phyloP scores from a whole-genome alignment of 805 yeast species.

The Starmerella bacillaris region DNA sequence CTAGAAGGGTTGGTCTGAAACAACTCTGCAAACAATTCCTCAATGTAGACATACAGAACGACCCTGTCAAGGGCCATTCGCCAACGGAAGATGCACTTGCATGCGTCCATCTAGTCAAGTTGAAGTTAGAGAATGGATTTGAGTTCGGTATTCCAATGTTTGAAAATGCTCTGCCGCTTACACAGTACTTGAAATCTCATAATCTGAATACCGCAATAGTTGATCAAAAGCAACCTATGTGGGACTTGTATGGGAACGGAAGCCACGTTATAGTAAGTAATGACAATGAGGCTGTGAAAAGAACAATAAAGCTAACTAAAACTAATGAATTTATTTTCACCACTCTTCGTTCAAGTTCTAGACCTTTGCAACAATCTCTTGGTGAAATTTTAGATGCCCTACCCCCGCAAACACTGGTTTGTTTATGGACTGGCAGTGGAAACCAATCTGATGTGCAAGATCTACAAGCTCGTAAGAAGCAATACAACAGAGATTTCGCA shows the following conservation, averaged over 20 bases:
- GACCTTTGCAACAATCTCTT: slow-evolving; percentile 27
- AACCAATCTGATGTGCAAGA: slow-evolving; percentile 31
- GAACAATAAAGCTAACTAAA: not conserved
- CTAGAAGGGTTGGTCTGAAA: slow-evolving; percentile 58
- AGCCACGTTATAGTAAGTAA: slow-evolving; percentile 19
- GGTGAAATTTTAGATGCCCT: slow-evolving; percentile 31
- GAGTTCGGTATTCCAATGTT: slow-evolving; percentile 36
- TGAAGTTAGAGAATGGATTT: slow-evolving; percentile 50
- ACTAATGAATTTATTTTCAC: slow-evolving; percentile 4
- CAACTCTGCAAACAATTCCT: slow-evolving; percentile 46
- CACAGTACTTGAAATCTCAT: slow-evolving; percentile 5
- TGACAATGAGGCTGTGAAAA: slow-evolving; percentile 9
- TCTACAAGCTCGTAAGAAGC: slow-evolving; percentile 30
- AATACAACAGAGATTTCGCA: slow-evolving; percentile 29
- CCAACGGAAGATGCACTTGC: slow-evolving; percentile 73
- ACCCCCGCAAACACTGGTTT: slow-evolving; percentile 42
- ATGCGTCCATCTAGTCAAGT: slow-evolving; percentile 56
- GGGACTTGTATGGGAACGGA: slow-evolving; percentile 17
- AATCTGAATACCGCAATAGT: slow-evolving; percentile 21
- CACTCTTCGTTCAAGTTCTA: not conserved
- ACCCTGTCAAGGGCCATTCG: slow-evolving; percentile 52
- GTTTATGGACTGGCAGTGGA: slow-evolving; percentile 44
- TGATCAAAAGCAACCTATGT: slow-evolving; percentile 23
- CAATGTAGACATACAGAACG: slow-evolving; percentile 43
- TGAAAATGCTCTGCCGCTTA: slow-evolving; percentile 2